A percentile compares a stretch with the other conserved stretches of the same genome.
phyloP scores from a whole-genome alignment of 1,284 basidiomycete genomes.

The Ceratobasidium sp. region DNA sequence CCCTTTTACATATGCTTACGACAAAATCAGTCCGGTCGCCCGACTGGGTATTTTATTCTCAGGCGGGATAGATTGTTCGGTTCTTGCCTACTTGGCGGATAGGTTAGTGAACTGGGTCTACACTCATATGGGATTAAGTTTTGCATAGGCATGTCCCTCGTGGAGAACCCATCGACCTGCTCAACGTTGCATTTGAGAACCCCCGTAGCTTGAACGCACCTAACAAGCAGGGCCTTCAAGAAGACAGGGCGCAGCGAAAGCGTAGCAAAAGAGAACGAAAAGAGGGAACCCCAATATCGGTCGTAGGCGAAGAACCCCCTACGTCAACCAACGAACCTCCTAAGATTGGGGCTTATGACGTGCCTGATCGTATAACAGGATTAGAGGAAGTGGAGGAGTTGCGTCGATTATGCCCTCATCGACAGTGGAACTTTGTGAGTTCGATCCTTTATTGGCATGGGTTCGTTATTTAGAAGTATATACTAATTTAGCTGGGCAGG shows the following conservation, averaged over 20 bases:
- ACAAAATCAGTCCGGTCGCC: constrained; percentile 53
- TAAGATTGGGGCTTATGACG: constrained; percentile 60
- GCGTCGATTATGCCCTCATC: constrained; percentile 73
- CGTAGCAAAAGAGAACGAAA: constrained; percentile 61
- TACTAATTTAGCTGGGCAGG: constrained; percentile 58
- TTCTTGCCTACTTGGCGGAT: constrained; percentile 85
- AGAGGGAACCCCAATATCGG: constrained; percentile 51
- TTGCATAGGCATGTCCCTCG: constrained; percentile 72
- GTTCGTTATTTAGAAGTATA: no score
- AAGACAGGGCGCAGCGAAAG: constrained; percentile 53
- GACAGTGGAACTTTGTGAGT: constrained; percentile 90
- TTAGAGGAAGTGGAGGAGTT: constrained; percentile 84
- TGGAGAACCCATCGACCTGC: constrained; percentile 88
- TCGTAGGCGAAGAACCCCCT: constrained; percentile 49
- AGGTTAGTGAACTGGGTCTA: constrained; percentile 61
- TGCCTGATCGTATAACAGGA: constrained; percentile 91
- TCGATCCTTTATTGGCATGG: neutral
- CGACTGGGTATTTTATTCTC: constrained; percentile 92
- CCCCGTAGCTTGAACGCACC: constrained; percentile 73
- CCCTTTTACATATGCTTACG: neutral
- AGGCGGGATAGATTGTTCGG: constrained; percentile 94
- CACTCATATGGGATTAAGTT: constrained; percentile 4
- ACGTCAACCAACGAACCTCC: constrained; percentile 58
- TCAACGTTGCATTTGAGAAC: constrained; percentile 98
- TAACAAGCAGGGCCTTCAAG: constrained; percentile 56